phyloP scores from a whole-genome alignment of 2,329 filamentous ascomycete genomes.

The Cercospora sp. region DNA sequence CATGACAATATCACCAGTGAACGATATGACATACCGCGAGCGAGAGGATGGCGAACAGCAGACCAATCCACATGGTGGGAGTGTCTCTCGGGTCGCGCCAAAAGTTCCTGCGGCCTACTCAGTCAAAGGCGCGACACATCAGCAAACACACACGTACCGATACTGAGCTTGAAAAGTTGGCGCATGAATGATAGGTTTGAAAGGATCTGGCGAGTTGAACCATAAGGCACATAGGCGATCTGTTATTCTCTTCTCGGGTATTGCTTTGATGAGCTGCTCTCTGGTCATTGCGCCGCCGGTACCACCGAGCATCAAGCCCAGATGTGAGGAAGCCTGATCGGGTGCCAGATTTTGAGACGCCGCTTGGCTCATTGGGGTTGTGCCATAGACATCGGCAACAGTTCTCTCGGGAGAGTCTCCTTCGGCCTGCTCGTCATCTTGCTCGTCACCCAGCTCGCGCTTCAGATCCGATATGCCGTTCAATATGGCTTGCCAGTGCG shows the following conservation, averaged over 20 bases:
- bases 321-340: slow-evolving; percentile 19
- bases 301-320: slow-evolving; percentile 34
- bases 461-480: slow-evolving; percentile 54
- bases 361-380: slow-evolving; percentile 12
- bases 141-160: slow-evolving; percentile 22
- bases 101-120: slow-evolving; percentile 33
- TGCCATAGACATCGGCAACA: slow-evolving; percentile 20
- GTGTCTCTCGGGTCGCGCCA: slow-evolving; percentile 44
- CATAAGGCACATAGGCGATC: slow-evolving; percentile 36
- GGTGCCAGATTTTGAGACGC: neutral
- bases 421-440: slow-evolving; percentile 27
- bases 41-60: slow-evolving; percentile 51
- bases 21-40: slow-evolving; percentile 34
- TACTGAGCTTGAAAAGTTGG: slow-evolving; percentile 46
- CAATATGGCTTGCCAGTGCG: slow-evolving; percentile 79
- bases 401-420: slow-evolving; percentile 4
- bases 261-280: slow-evolving; percentile 35
- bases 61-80: slow-evolving; percentile 49
- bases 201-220: slow-evolving; percentile 40
- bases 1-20: too few relatives aligned
- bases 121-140: neutral
- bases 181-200: slow-evolving; percentile 62
- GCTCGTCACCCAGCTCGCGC: slow-evolving; percentile 35
- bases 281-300: slow-evolving; percentile 26
- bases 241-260: slow-evolving; percentile 38